These are phyloP conservation scores for Talaromyces sp. DNA, from an alignment of 2,329 filamentous ascomycete genomes.

Conservation along the genomic window DNA sequence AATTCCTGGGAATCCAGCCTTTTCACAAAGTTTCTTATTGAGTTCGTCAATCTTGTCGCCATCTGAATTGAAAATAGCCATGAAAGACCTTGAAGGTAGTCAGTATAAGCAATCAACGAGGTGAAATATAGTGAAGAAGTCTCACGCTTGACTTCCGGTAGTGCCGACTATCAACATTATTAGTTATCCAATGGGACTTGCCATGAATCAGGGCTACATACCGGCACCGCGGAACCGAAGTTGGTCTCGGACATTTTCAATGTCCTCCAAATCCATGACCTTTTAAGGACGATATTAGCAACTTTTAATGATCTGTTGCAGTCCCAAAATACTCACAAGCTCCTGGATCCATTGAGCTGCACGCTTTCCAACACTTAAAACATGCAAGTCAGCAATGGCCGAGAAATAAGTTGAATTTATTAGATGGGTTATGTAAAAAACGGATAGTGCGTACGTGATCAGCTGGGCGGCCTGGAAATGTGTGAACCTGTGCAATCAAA, in stretches of 20 bases:
- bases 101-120: slow-evolving; percentile 18
- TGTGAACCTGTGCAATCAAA: neutral
- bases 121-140: neutral
- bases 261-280: slow-evolving; percentile 63
- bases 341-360: slow-evolving; percentile 72
- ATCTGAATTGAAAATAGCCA: slow-evolving; percentile 62
- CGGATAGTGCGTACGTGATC: slow-evolving; percentile 48
- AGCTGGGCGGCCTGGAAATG: slow-evolving; percentile 44
- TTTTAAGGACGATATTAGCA: neutral
- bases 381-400: neutral
- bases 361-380: slow-evolving; percentile 31
- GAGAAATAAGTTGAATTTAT: slow-evolving; percentile 44
- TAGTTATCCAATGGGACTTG: neutral
- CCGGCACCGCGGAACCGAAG: slow-evolving; percentile 65
- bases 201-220: neutral
- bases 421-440: too few species aligned
- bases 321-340: slow-evolving; percentile 40
- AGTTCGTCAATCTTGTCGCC: slow-evolving; percentile 57
- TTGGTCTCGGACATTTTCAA: slow-evolving; percentile 63
- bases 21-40: slow-evolving; percentile 59
- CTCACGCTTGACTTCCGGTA: slow-evolving; percentile 68
- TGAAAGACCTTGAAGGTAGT: slow-evolving; percentile 41
- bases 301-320: neutral
- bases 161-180: slow-evolving; percentile 42
- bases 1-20: slow-evolving; percentile 58